Percentiles rank a stretch among this genome's conserved stretches.
phyloP scores from a whole-genome alignment of 179 eudicot genomes.

The Silene coronaria region DNA sequence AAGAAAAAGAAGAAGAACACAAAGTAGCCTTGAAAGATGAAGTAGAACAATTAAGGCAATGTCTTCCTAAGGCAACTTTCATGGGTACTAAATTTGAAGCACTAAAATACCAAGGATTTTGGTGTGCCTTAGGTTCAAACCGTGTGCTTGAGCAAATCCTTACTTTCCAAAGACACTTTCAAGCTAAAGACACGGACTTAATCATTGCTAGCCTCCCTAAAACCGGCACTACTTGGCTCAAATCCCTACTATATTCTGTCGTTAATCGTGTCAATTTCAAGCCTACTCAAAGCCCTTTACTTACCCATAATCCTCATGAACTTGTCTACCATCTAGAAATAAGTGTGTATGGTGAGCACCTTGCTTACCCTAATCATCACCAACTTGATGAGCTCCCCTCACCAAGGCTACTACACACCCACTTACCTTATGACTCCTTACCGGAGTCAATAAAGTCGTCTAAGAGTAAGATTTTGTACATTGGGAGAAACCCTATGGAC shows the following conservation, averaged over 20 bases:
- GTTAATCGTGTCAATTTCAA: background rate
- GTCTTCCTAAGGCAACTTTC: background rate
- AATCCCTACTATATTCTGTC: constrained; percentile 2
- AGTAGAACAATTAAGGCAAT: constrained; percentile 4
- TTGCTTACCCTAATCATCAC: background rate
- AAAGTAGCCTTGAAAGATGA: background rate
- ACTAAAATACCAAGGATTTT: background rate
- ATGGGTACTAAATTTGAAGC: background rate
- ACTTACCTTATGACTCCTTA: background rate
- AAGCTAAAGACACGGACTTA: constrained; percentile 9
- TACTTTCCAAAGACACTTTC: constrained; percentile 3
- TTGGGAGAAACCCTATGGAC: constrained; percentile 13
- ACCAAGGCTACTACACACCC: background rate
- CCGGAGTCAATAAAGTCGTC: constrained; percentile 5
- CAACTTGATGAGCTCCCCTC: constrained; percentile 1
- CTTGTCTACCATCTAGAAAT: constrained; percentile 10
- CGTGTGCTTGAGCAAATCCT: background rate
- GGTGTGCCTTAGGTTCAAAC: background rate
- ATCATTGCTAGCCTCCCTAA: background rate
- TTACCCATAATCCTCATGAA: constrained; percentile 12
- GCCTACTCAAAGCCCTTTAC: constrained; percentile 3
- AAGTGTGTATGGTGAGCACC: constrained; percentile 1
- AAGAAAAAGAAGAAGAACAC: background rate
- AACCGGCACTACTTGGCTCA: constrained; percentile 15
- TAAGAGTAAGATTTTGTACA: background rate